Evolutionary conservation across 179 eudicot species (phyloP), one percentile per base, ranked within the genome.

Genomic region (Silene vulgaris): DNA sequence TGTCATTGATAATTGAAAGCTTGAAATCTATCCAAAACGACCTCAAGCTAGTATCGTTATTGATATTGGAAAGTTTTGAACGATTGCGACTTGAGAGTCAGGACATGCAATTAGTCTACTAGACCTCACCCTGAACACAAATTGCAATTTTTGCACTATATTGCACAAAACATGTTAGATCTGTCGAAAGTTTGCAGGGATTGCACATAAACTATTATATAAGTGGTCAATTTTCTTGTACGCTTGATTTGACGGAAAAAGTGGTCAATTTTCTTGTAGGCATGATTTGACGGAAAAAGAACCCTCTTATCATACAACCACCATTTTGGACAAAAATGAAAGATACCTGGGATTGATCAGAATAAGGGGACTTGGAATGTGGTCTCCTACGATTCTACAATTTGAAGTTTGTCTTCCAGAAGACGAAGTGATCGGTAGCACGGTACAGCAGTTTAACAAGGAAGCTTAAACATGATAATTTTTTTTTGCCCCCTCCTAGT

Each of bases 331-430:
- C 57, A 59, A 69, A 66, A 76, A 43, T 65, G 65, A 30, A 77
- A 74, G 71, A 45, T 73, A 70, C 69, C 69, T 43, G 69, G 70
- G 78, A 83, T 66, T 32, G 54, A 72, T 72, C 29, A 60, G 75
- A 78, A 78, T 75, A 77, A 79, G 80, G 83, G 79, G 78, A 74
- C 78, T 76, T 40, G 54, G 66, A 83, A 81, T 73, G 77, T 67
- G 65, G 69, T 70, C 80, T 72, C 75, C 80, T 77, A 61, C 61
- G 66, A 80, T 72, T 73, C 37, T 72, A 35, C 80, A 74, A 23
- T 62, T 23, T 69, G 80, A 79, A 75, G 73, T 75, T 59, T 32
- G 48, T 79, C 64, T 67, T 78, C 75, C 26, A 77, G 12, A 63
- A 26, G 71, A 61, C 9, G n/a, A 73, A 5, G 78, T 61, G 35